Percentiles rank a stretch among this genome's conserved stretches.
phyloP scores from a whole-genome alignment of 352 stramenopile genomes.

The Pythium grandisporangium region DNA sequence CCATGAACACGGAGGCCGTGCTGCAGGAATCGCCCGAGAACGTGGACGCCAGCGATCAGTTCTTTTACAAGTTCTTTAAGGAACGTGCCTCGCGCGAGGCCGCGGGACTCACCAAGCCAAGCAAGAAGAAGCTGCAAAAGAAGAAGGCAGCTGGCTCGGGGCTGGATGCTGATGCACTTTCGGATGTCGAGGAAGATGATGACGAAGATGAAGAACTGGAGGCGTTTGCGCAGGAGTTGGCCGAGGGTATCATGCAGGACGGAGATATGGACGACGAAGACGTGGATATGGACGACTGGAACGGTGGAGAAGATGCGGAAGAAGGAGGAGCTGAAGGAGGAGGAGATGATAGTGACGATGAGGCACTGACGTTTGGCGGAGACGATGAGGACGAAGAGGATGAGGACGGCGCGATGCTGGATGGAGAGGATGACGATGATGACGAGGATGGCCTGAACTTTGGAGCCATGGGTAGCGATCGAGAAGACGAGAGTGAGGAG shows the following conservation, averaged over 20 bases:
- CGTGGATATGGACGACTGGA: slow-evolving; percentile 63
- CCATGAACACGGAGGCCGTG: slow-evolving; percentile 65
- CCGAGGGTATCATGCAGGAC: slow-evolving; percentile 84
- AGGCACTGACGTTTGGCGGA: slow-evolving; percentile 18
- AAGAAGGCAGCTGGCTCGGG: slow-evolving; percentile 22
- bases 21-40: slow-evolving; percentile 45
- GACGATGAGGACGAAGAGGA: slow-evolving; percentile 25
- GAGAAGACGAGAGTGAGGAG: slow-evolving; percentile 25
- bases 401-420: slow-evolving; percentile 13
- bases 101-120: slow-evolving; percentile 14
- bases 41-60: slow-evolving; percentile 78
- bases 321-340: slow-evolving; percentile 27
- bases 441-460: slow-evolving; percentile 21
- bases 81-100: slow-evolving; percentile 56
- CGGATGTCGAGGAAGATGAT: slow-evolving; percentile 40
- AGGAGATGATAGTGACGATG: slow-evolving; percentile 21
- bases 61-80: slow-evolving; percentile 94
- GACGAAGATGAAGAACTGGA: slow-evolving; percentile 82
- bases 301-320: slow-evolving; percentile 32
- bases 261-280: slow-evolving; percentile 71
- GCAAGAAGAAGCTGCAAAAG: slow-evolving; percentile 26
- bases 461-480: slow-evolving; percentile 13
- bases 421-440: slow-evolving; percentile 15
- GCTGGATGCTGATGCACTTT: slow-evolving; percentile 41
- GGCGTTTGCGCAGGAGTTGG: slow-evolving; percentile 83